Conservation (phyloP, 1,284 basidiomycete species). For the Salmacisia buchloeana region DNA sequence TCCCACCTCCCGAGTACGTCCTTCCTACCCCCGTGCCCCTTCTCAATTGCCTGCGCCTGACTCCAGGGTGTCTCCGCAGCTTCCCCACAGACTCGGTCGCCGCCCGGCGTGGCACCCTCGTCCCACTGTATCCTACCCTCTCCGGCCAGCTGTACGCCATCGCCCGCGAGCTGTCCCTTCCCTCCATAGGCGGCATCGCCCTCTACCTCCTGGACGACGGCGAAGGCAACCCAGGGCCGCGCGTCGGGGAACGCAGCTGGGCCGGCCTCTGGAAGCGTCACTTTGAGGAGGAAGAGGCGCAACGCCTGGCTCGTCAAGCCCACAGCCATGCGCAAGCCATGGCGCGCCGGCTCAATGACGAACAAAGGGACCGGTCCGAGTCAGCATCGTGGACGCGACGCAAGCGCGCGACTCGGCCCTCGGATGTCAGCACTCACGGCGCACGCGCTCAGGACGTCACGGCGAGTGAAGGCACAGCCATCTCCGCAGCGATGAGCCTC, state of each 20-base stretch:
- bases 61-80: slow-evolving; percentile 7
- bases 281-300: slow-evolving; percentile 24
- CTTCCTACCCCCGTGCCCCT: neutral
- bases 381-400: neutral
- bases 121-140: slow-evolving; percentile 45
- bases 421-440: neutral
- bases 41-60: neutral
- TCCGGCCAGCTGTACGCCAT: slow-evolving; percentile 48
- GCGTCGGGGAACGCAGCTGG: slow-evolving; percentile 44
- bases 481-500: neutral
- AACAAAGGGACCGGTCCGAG: neutral
- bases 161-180: slow-evolving; percentile 43
- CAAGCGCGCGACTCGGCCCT: neutral
- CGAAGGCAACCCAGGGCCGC: slow-evolving; percentile 39
- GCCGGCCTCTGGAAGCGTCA: slow-evolving; percentile 41
- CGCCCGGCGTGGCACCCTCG: slow-evolving; percentile 34
- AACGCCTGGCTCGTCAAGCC: neutral
- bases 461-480: too few relatives aligned
- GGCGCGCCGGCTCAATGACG: slow-evolving; percentile 7
- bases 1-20: slow-evolving; percentile 27
- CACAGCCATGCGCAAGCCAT: neutral
- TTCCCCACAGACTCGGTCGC: slow-evolving; percentile 16
- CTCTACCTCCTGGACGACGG: slow-evolving; percentile 44
- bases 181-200: slow-evolving; percentile 42
- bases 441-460: too few relatives aligned